A percentile compares a stretch with the other conserved stretches of the same genome.
phyloP scores from a whole-genome alignment of 2,329 filamentous ascomycete genomes.

The Anthostomella pinea region DNA sequence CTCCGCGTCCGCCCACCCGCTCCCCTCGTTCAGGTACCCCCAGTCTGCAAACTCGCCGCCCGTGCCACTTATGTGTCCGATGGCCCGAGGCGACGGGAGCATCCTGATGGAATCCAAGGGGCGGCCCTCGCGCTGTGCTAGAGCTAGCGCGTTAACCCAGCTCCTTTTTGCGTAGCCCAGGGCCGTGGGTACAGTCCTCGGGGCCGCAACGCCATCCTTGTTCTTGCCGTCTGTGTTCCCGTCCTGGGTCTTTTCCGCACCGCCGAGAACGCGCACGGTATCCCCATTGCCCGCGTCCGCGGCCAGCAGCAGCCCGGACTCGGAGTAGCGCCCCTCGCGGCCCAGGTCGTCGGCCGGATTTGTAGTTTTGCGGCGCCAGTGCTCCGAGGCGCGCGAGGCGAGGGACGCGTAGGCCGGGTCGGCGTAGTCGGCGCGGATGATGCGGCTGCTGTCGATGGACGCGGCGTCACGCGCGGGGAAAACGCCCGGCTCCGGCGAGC shows the following conservation, averaged over 20 bases:
- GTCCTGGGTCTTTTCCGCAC: too few species aligned
- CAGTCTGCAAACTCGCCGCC: conserved; percentile 55
- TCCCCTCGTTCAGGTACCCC: conserved; percentile 72
- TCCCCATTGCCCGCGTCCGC: conserved; percentile 40
- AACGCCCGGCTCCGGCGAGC: conserved; percentile 45
- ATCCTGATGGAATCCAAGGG: conserved; percentile 40
- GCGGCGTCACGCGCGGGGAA: conserved; percentile 60
- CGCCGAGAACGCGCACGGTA: too few species aligned
- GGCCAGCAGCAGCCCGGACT: conserved; percentile 66
- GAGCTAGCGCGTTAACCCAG: conserved; percentile 56
- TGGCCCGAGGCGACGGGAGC: conserved; percentile 43
- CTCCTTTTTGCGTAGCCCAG: conserved; percentile 59
- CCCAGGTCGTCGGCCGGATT: conserved; percentile 50
- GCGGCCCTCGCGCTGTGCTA: conserved; percentile 41
- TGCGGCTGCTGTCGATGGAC: conserved; percentile 62
- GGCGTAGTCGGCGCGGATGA: conserved; percentile 75
- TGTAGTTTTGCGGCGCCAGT: conserved; percentile 66
- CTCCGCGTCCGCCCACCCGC: conserved; percentile 80
- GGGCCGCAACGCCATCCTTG: too few species aligned
- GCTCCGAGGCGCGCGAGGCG: conserved; percentile 64
- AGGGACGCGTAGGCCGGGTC: conserved; percentile 73
- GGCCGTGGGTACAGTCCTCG: too few species aligned
- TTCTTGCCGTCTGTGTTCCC: conserved; percentile 25
- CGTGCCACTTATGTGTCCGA: conserved; percentile 45
- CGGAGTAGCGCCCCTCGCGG: conserved; percentile 64